Conservation (phyloP, 2,329 filamentous ascomycete genomes). For the Hirsutella minnesotensis region DNA sequence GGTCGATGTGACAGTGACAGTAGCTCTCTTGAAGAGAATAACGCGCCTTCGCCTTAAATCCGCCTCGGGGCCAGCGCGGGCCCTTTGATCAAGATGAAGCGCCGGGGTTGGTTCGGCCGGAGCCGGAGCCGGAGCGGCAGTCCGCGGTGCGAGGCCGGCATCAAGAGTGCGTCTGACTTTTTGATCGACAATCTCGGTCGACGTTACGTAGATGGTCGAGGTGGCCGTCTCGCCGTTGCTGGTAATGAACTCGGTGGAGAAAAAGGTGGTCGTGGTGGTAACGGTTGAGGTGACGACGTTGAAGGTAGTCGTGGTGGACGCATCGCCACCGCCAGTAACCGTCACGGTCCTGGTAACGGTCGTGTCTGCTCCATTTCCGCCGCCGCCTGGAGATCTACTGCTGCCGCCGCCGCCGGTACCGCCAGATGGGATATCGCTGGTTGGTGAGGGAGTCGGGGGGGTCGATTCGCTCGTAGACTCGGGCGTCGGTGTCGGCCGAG, state of each 20-base stretch:
- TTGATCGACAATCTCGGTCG: conserved; percentile 19
- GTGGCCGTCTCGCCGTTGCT: conserved; percentile 23
- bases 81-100: conserved; percentile 1
- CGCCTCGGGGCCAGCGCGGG: not conserved
- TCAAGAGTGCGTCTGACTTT: conserved; percentile 16
- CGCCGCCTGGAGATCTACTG: conserved; percentile 2
- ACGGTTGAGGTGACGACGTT: conserved; percentile 19
- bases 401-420: conserved; percentile 1
- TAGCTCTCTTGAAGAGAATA: conserved; percentile 21
- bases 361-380: conserved; percentile 10
- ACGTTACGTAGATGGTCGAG: conserved; percentile 20
- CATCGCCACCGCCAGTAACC: conserved; percentile 9
- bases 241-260: conserved; percentile 25
- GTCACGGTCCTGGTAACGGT: conserved; percentile 17
- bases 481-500: too few species aligned
- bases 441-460: not conserved
- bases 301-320: conserved; percentile 18
- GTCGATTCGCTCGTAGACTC: not conserved
- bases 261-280: conserved; percentile 20
- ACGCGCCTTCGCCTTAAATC: conserved; percentile 5
- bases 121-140: conserved; percentile 9
- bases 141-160: conserved; percentile 13
- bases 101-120: conserved; percentile 5
- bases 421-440: not conserved
- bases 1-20: conserved; percentile 18